These are phyloP conservation scores for Populus hybrid DNA, from an alignment of 441 rosid species.

Conservation along the genomic window DNA sequence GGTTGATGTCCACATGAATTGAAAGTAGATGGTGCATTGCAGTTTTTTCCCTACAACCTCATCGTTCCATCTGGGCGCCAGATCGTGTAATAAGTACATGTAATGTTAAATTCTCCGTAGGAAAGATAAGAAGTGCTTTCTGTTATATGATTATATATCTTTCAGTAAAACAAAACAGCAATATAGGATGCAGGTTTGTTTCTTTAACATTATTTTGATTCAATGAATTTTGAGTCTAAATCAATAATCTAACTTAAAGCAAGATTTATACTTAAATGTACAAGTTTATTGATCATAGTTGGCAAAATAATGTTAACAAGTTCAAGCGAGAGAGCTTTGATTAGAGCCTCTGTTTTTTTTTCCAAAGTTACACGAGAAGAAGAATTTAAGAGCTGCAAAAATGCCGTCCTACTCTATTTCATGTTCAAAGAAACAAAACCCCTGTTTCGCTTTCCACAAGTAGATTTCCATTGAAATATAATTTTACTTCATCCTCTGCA, in stretches of 20 bases:
- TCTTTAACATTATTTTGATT: no score
- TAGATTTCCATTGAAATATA: background rate
- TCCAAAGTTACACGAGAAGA: background rate
- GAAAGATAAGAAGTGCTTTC: background rate
- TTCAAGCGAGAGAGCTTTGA: background rate
- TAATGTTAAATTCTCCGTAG: background rate
- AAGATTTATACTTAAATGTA: no score
- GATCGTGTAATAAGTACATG: no score
- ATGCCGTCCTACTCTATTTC: background rate
- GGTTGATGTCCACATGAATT: background rate
- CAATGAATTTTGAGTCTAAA: no score
- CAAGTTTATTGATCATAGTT: background rate
- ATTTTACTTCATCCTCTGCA: no score
- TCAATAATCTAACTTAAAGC: no score
- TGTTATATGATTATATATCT: background rate
- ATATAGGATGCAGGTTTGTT: no score
- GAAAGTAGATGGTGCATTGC: no score
- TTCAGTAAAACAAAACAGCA: background rate
- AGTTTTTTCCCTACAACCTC: no score
- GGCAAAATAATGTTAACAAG: background rate
- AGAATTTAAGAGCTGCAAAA: background rate
- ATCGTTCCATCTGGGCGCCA: no score
- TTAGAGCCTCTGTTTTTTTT: background rate
- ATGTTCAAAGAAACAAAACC: background rate
- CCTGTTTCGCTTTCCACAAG: background rate